A percentile compares a stretch with the other conserved stretches of the same genome.
Conservation (phyloP, 208 protist species). For the Leishmania lainsoni region DNA sequence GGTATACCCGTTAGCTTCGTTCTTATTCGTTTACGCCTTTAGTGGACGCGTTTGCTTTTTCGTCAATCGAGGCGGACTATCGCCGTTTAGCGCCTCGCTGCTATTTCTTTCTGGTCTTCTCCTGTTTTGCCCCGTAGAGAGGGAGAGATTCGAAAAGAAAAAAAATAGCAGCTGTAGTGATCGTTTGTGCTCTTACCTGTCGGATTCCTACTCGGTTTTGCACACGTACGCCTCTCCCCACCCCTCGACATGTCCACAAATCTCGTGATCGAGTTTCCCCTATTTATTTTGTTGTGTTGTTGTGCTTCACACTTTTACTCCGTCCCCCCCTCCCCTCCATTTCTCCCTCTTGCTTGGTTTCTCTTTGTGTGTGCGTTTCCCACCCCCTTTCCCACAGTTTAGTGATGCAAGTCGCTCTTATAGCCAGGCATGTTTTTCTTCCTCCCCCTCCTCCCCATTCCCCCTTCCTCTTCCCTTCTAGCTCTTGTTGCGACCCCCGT, state of each 20-base stretch:
- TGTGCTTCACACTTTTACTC: neutral
- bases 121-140: neutral
- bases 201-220: neutral
- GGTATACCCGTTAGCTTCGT: neutral
- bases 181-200: neutral
- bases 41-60: neutral
- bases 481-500: neutral
- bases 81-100: neutral
- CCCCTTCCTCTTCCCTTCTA: neutral
- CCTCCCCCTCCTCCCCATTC: too few relatives aligned
- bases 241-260: neutral
- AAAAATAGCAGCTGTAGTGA: neutral
- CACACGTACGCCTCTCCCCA: neutral
- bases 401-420: neutral
- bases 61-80: neutral
- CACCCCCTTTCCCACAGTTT: neutral
- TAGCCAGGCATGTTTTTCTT: neutral
- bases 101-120: neutral
- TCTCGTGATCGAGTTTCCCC: neutral
- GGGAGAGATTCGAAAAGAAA: neutral
- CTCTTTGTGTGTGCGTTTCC: neutral
- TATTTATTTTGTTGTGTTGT: neutral
- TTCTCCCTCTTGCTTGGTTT: neutral
- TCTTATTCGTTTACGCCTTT: neutral
- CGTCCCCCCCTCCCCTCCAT: neutral